phyloP scores from a whole-genome alignment of 2,329 filamentous ascomycete species.

The Biscogniauxia sp. region DNA sequence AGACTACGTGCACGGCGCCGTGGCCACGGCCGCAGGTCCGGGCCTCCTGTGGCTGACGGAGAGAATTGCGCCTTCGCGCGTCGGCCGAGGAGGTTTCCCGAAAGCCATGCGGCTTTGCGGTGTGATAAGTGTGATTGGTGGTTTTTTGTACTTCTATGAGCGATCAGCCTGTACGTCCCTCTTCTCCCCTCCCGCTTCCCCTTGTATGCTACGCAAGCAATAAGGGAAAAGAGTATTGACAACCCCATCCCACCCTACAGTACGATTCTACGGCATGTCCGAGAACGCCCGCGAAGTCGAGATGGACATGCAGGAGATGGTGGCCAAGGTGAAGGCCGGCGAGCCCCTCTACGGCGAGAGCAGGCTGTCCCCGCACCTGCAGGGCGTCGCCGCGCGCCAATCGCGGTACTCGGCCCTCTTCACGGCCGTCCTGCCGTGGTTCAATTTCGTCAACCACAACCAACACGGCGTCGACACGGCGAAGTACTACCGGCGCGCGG shows the following conservation, averaged over 20 bases:
- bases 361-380: conserved; percentile 78
- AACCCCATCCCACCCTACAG: conserved; percentile 48
- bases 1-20: conserved; percentile 73
- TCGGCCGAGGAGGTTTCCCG: conserved; percentile 78
- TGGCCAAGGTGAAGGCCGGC: conserved; percentile 89
- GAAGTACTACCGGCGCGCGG: conserved; percentile 96
- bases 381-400: conserved; percentile 89
- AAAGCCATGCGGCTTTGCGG: conserved; percentile 77
- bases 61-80: conserved; percentile 78
- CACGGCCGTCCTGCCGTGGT: conserved; percentile 85
- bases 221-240: neutral
- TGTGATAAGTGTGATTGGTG: conserved; percentile 70
- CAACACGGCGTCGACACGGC: conserved; percentile 96
- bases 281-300: conserved; percentile 91
- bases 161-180: conserved; percentile 71
- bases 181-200: conserved; percentile 10
- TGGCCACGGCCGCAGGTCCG: conserved; percentile 70
- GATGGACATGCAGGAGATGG: conserved; percentile 98
- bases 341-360: conserved; percentile 85
- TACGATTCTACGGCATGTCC: conserved; percentile 91
- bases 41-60: conserved; percentile 76
- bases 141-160: conserved; percentile 83
- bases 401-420: conserved; percentile 87
- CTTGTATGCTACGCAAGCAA: neutral
- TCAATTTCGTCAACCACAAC: conserved; percentile 97